Evolutionary conservation across 2,329 filamentous ascomycete genomes (phyloP).

Genomic region (Alternaria atra): DNA sequence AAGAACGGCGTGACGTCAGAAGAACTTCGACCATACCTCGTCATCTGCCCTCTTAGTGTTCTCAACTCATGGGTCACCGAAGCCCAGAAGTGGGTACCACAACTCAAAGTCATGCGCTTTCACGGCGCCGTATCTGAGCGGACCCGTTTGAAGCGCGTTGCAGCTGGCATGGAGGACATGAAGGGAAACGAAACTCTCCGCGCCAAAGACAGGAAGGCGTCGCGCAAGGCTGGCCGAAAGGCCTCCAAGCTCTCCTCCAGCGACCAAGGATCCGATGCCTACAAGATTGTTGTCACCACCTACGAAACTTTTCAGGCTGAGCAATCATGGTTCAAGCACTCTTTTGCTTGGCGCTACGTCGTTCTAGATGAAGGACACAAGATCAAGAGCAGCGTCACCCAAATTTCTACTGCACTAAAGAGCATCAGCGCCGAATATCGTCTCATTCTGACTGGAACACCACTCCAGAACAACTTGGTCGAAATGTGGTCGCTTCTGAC

Average conservation of each 20-base stretch:
- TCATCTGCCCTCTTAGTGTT: slow-evolving; percentile 95
- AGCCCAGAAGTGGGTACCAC: slow-evolving; percentile 97
- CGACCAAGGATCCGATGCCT: slow-evolving; percentile 29
- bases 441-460: slow-evolving; percentile 64
- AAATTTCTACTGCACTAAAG: slow-evolving; percentile 55
- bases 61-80: slow-evolving; percentile 98
- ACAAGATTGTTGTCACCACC: slow-evolving; percentile 81
- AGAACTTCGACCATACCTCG: slow-evolving; percentile 89
- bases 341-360: slow-evolving; percentile 97
- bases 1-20: slow-evolving; percentile 46
- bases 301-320: slow-evolving; percentile 99
- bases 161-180: slow-evolving; percentile 56
- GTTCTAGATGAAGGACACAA: slow-evolving; percentile 99
- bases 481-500: slow-evolving; percentile 67
- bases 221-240: slow-evolving; percentile 74
- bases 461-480: slow-evolving; percentile 66
- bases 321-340: slow-evolving; percentile 88
- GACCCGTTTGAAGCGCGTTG: slow-evolving; percentile 71
- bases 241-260: slow-evolving; percentile 42
- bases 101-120: slow-evolving; percentile 85
- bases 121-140: slow-evolving; percentile 88
- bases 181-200: slow-evolving; percentile 67
- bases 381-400: slow-evolving; percentile 82
- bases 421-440: slow-evolving; percentile 59
- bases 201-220: slow-evolving; percentile 86